Percentiles rank a stretch among this genome's conserved stretches.
These are phyloP conservation scores for Hypoxylon sp. DNA, from an alignment of 2,329 filamentous ascomycete species.

Conservation along the genomic window DNA sequence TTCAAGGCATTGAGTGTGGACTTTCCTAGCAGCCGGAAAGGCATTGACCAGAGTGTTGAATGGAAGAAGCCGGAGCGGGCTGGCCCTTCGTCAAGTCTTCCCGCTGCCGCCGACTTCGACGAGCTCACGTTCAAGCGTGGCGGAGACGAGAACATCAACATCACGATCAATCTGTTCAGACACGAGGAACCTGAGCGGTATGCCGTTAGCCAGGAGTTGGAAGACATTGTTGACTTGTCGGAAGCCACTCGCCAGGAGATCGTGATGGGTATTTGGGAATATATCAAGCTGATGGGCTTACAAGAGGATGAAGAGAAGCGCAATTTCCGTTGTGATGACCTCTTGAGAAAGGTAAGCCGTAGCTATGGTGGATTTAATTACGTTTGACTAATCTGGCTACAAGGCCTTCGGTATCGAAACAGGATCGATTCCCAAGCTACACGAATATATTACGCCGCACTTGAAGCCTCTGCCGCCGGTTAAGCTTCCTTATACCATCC, in stretches of 20 bases:
- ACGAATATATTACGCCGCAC: conserved; percentile 84
- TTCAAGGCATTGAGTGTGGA: conserved; percentile 85
- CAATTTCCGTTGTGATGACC: conserved; percentile 90
- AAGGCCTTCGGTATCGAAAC: conserved; percentile 80
- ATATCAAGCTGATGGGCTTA: conserved; percentile 85
- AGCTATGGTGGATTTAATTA: conserved; percentile 2
- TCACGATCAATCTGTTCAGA: conserved; percentile 86
- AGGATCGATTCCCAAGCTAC: conserved; percentile 89
- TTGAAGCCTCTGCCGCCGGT: conserved; percentile 85
- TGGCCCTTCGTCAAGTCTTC: conserved; percentile 67
- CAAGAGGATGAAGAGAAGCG: conserved; percentile 97
- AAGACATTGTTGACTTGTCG: conserved; percentile 86
- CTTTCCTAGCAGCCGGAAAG: conserved; percentile 75
- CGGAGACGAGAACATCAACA: conserved; percentile 92
- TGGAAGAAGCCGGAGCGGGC: conserved; percentile 85
- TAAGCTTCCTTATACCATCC: conserved; percentile 90
- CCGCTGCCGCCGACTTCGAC: conserved; percentile 85
- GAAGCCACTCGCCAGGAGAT: conserved; percentile 91
- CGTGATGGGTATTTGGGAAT: conserved; percentile 95
- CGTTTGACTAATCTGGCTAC: conserved; percentile 47
- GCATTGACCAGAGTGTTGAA: conserved; percentile 74
- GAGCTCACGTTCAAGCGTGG: conserved; percentile 91
- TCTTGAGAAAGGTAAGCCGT: conserved; percentile 77
- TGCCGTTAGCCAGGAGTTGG: conserved; percentile 81
- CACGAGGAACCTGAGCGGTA: conserved; percentile 91